These are phyloP conservation scores for Ophiostoma perfectum DNA, from an alignment of 2,329 filamentous ascomycete genomes.

Conservation along the genomic window DNA sequence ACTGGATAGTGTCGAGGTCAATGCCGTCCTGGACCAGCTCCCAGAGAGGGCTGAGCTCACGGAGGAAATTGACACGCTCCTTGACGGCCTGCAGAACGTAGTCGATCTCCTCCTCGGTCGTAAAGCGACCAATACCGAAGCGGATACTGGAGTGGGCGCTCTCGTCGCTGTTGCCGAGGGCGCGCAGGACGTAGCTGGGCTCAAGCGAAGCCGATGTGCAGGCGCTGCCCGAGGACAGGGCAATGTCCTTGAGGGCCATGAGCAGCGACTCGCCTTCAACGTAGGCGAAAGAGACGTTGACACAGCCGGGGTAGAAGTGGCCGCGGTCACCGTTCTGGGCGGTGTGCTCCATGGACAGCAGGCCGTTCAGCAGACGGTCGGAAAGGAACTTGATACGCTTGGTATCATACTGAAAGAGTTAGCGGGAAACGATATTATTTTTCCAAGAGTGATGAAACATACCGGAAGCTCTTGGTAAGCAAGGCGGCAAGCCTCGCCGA, in stretches of 20 bases:
- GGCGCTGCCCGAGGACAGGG: slow-evolving; percentile 89
- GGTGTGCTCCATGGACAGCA: slow-evolving; percentile 87
- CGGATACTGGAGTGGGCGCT: slow-evolving; percentile 96
- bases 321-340: slow-evolving; percentile 79
- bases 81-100: slow-evolving; percentile 93
- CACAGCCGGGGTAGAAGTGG: slow-evolving; percentile 88
- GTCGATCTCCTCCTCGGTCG: slow-evolving; percentile 90
- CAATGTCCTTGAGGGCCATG: slow-evolving; percentile 98
- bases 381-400: slow-evolving; percentile 79
- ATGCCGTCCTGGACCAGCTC: slow-evolving; percentile 96
- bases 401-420: slow-evolving; percentile 72
- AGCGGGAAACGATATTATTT: slow-evolving; percentile 15
- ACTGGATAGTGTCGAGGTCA: slow-evolving; percentile 92
- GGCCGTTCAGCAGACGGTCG: slow-evolving; percentile 72
- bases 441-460: slow-evolving; percentile 40
- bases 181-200: slow-evolving; percentile 91
- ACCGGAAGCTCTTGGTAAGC: slow-evolving; percentile 86
- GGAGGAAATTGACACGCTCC: slow-evolving; percentile 84
- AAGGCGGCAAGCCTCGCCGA: slow-evolving; percentile 92
- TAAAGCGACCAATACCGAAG: slow-evolving; percentile 96
- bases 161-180: slow-evolving; percentile 92
- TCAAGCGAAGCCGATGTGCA: slow-evolving; percentile 96
- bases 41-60: slow-evolving; percentile 94
- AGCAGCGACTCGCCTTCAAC: slow-evolving; percentile 96
- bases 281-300: slow-evolving; percentile 97